These are phyloP conservation scores for Fomitopsis pulvina DNA, from an alignment of 768 basidiomycete species.

Conservation along the genomic window DNA sequence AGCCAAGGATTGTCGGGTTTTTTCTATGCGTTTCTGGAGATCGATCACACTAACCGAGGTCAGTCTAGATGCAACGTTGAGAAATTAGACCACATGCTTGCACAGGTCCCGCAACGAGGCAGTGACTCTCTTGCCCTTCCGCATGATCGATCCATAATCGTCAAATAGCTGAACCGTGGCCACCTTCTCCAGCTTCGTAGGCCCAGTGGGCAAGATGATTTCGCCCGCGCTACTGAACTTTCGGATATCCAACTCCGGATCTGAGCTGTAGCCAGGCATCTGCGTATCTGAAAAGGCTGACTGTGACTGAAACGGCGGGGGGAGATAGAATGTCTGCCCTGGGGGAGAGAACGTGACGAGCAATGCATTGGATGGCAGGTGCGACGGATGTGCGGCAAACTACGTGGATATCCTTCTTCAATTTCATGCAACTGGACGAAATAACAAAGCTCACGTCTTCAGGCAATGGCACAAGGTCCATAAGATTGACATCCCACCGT, in stretches of 20 bases:
- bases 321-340: constrained; percentile 54
- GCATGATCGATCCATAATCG: neutral
- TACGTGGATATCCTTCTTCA: constrained; percentile 13
- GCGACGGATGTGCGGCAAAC: constrained; percentile 33
- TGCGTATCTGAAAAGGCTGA: constrained; percentile 37
- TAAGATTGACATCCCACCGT: constrained; percentile 59
- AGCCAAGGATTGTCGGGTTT: constrained; percentile 29
- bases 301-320: constrained; percentile 25
- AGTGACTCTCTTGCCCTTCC: constrained; percentile 23
- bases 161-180: constrained; percentile 2
- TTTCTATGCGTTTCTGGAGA: constrained; percentile 32
- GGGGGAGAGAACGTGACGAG: constrained; percentile 59
- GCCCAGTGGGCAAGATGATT: constrained; percentile 1
- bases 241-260: constrained; percentile 54
- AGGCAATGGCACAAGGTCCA: constrained; percentile 49
- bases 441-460: constrained; percentile 45
- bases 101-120: constrained; percentile 64
- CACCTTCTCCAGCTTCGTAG: neutral
- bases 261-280: constrained; percentile 63
- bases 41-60: constrained; percentile 31
- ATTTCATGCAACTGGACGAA: neutral
- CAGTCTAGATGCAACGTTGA: constrained; percentile 1
- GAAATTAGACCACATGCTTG: constrained; percentile 41
- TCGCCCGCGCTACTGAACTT: constrained; percentile 32
- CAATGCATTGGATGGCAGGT: constrained; percentile 69